A percentile compares a stretch with the other conserved stretches of the same genome.
phyloP scores from a whole-genome alignment of 768 basidiomycete genomes.

The Kwoniella sp. region DNA sequence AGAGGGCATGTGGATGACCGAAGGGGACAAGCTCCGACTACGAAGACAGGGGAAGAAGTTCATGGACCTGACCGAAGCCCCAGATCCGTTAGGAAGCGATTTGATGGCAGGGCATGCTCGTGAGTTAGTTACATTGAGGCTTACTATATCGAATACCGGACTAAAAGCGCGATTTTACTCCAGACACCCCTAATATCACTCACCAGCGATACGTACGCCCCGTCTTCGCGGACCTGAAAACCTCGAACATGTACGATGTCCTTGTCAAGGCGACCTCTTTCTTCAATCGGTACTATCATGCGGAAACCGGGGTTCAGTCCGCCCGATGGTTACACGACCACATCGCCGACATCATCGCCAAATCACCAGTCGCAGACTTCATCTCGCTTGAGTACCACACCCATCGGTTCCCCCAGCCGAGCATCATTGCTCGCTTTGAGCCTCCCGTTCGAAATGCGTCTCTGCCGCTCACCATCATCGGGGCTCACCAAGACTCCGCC shows the following conservation, averaged over 20 bases:
- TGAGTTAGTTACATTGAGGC: not conserved
- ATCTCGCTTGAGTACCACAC: constrained; percentile 38
- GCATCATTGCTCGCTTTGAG: constrained; percentile 53
- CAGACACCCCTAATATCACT: constrained; percentile 31
- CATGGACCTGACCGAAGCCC: constrained; percentile 37
- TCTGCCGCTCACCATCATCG: constrained; percentile 47
- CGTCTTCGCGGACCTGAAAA: constrained; percentile 25
- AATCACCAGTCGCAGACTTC: constrained; percentile 28
- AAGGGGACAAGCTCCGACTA: constrained; percentile 39
- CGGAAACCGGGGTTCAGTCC: constrained; percentile 24
- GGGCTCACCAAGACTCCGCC: constrained; percentile 56
- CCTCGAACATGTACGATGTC: constrained; percentile 26
- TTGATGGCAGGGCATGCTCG: constrained; percentile 16
- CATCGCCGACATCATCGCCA: constrained; percentile 31
- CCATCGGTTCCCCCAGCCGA: constrained; percentile 51
- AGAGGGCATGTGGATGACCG: constrained; percentile 32
- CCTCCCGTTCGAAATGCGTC: constrained; percentile 33
- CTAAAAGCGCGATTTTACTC: too few relatives aligned
- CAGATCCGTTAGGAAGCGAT: not conserved
- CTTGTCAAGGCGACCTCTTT: constrained; percentile 28
- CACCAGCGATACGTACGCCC: constrained; percentile 32
- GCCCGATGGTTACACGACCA: constrained; percentile 37
- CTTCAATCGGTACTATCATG: constrained; percentile 38
- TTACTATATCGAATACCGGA: too few relatives aligned
- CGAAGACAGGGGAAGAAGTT: constrained; percentile 30